These are phyloP conservation scores for Blumeriella jaapii DNA, from an alignment of 2,329 filamentous ascomycete species.

Conservation along the genomic window DNA sequence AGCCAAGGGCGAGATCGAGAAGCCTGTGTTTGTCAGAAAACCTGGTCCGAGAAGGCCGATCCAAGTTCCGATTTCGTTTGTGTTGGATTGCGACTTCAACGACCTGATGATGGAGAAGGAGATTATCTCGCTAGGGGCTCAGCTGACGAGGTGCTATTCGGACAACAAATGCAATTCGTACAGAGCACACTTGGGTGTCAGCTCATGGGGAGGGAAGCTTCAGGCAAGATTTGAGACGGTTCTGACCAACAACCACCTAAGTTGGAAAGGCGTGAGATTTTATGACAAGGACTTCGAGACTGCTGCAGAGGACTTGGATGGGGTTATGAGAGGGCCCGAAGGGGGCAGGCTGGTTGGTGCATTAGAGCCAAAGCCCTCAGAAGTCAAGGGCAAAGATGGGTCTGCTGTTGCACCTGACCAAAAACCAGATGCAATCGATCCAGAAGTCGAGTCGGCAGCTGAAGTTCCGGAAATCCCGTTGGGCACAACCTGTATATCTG, in stretches of 20 bases:
- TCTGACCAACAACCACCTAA: constrained; percentile 56
- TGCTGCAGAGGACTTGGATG: constrained; percentile 53
- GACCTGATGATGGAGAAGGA: constrained; percentile 81
- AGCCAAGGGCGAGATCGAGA: constrained; percentile 21
- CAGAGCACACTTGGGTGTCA: constrained; percentile 62
- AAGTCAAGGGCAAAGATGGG: neutral
- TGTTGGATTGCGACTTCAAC: constrained; percentile 91
- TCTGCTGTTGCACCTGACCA: neutral
- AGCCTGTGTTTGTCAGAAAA: constrained; percentile 5
- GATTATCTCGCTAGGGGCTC: constrained; percentile 66
- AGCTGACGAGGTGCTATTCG: constrained; percentile 81
- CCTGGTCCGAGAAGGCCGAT: constrained; percentile 24
- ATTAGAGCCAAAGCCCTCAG: constrained; percentile 6
- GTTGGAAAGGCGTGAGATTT: constrained; percentile 72
- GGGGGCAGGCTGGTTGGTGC: constrained; percentile 47
- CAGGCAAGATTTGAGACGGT: constrained; percentile 70
- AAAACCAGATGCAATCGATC: too few species aligned
- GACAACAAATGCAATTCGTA: constrained; percentile 65
- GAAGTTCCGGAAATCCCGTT: too few species aligned
- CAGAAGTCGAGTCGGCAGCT: too few species aligned
- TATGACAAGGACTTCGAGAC: constrained; percentile 62
- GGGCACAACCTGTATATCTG: too few species aligned
- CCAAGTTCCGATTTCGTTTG: constrained; percentile 63
- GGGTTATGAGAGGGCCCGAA: constrained; percentile 48
- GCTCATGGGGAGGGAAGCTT: constrained; percentile 65